phyloP scores from a whole-genome alignment of 202 grass and related monocot genomes.

The Bolboschoenoplectus hybrid region DNA sequence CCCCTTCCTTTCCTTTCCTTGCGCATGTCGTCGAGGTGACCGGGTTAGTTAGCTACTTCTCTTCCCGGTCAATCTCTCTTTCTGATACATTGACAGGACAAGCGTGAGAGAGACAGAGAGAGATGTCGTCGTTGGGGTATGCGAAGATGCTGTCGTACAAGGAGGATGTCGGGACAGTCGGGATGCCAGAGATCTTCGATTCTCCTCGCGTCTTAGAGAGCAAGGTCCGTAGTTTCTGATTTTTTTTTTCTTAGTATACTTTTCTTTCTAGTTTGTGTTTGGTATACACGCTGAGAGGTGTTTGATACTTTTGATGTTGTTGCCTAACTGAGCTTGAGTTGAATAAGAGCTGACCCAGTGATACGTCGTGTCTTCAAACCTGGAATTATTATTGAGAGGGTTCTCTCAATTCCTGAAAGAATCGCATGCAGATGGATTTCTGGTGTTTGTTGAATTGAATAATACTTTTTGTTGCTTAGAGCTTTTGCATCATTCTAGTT shows the following conservation, averaged over 20 bases:
- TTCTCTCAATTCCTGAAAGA: too few relatives aligned
- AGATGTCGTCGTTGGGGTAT: slow-evolving; percentile 72
- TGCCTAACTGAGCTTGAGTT: background rate
- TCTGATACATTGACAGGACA: background rate
- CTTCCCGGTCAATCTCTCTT: background rate
- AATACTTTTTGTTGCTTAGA: background rate
- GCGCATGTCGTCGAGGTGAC: background rate
- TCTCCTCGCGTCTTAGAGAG: slow-evolving; percentile 48
- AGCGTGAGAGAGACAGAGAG: background rate
- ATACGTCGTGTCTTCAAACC: background rate
- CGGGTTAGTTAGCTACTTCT: background rate
- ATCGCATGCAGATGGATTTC: background rate
- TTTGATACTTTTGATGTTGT: slow-evolving; percentile 1
- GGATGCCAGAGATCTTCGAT: slow-evolving; percentile 94
- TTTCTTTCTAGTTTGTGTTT: slow-evolving; percentile 12
- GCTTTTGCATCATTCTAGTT: background rate
- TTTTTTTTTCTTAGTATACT: background rate
- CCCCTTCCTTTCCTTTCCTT: background rate
- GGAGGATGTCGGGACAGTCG: slow-evolving; percentile 81
- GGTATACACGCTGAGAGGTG: background rate
- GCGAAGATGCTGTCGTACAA: slow-evolving; percentile 86
- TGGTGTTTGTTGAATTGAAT: background rate
- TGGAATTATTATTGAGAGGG: background rate
- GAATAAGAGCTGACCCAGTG: background rate
- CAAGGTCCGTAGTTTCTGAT: slow-evolving; percentile 36